phyloP scores from a whole-genome alignment of 345 rosid species.

The Camelina laxa region DNA sequence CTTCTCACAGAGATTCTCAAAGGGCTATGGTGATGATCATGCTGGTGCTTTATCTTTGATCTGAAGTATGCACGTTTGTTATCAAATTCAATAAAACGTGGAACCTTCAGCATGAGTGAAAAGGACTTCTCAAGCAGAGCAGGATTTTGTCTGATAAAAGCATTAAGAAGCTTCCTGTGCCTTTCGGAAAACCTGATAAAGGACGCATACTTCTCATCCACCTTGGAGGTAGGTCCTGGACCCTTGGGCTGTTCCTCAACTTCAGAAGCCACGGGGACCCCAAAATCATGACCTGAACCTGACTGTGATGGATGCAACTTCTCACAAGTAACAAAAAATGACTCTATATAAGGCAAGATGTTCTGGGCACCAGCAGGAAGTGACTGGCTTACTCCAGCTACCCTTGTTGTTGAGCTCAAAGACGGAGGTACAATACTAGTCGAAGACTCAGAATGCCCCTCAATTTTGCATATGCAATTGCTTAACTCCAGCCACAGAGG shows the following conservation, averaged over 20 bases:
- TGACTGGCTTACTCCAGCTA: constrained; percentile 68
- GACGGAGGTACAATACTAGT: constrained; percentile 46
- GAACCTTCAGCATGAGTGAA: constrained; percentile 93
- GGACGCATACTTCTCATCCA: constrained; percentile 79
- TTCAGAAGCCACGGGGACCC: constrained; percentile 59
- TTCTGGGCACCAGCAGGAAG: constrained; percentile 99
- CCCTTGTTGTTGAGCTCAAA: constrained; percentile 54
- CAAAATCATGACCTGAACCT: constrained; percentile 64
- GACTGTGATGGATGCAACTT: constrained; percentile 83
- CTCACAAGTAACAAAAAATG: constrained; percentile 90
- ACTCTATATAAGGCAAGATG: constrained; percentile 91
- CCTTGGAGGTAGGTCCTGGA: constrained; percentile 54
- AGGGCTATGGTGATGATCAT: constrained; percentile 88
- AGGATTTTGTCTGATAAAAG: constrained; percentile 93
- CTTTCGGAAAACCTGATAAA: constrained; percentile 90
- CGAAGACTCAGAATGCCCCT: constrained; percentile 74
- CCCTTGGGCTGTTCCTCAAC: constrained; percentile 68
- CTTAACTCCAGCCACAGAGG: constrained; percentile 94
- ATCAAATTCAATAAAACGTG: constrained; percentile 95
- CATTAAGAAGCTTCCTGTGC: constrained; percentile 91
- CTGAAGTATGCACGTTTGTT: constrained; percentile 90
- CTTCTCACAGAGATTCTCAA: constrained; percentile 92
- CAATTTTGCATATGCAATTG: constrained; percentile 88
- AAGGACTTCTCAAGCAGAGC: constrained; percentile 94
- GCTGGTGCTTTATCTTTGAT: constrained; percentile 94